Conservation (phyloP, 345 rosid species). For the Durio zibethinus region DNA sequence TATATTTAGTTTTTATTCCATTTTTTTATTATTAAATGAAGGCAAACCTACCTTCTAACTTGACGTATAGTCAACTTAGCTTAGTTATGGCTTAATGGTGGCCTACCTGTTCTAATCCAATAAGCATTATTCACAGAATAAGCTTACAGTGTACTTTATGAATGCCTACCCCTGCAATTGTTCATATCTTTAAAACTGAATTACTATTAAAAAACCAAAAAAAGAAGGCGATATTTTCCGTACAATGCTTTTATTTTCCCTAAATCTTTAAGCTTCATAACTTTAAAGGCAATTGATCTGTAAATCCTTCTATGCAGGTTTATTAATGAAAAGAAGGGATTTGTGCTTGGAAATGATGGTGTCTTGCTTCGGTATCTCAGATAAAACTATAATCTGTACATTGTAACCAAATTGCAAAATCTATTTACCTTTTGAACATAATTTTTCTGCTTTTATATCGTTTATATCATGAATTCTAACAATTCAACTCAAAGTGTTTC, state of each 20-base stretch:
- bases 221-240: background rate
- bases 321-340: conserved; percentile 73
- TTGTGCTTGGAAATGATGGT: conserved; percentile 86
- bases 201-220: background rate
- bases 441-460: background rate
- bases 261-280: too few species aligned
- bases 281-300: conserved; percentile 10
- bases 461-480: background rate
- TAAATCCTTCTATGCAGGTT: conserved; percentile 45
- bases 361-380: conserved; percentile 95
- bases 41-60: background rate
- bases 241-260: background rate
- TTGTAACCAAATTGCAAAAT: conserved; percentile 15
- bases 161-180: background rate
- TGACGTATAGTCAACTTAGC: background rate
- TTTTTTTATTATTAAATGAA: background rate
- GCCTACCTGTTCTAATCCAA: background rate
- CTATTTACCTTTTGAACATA: background rate
- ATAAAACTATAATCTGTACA: conserved; percentile 27
- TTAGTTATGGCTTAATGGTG: background rate
- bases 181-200: background rate
- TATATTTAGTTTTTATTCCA: background rate
- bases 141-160: background rate
- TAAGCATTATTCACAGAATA: background rate
- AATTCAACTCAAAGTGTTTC: background rate